phyloP scores from a whole-genome alignment of 2,329 filamentous ascomycete species.

The Penicillium sp. region DNA sequence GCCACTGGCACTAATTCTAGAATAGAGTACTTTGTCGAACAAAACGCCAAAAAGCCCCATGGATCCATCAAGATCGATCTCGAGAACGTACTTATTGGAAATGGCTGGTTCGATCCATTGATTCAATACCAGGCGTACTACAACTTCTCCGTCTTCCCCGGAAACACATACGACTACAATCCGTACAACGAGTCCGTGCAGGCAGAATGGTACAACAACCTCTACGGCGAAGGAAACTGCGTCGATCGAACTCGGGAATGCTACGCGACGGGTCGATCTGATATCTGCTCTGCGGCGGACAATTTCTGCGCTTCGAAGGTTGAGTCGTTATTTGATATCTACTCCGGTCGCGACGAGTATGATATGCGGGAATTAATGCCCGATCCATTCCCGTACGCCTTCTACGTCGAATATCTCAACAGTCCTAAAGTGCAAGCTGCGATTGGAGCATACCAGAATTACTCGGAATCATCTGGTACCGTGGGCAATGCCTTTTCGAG shows the following conservation, averaged over 20 bases:
- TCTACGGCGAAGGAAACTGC: slow-evolving; percentile 1
- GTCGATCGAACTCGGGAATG: neutral
- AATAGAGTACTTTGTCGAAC: neutral
- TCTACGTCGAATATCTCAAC: slow-evolving; percentile 3
- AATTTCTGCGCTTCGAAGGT: neutral
- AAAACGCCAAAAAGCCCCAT: neutral
- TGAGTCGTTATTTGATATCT: neutral
- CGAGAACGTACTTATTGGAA: slow-evolving; percentile 37
- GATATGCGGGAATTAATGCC: slow-evolving; percentile 1
- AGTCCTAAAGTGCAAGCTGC: neutral
- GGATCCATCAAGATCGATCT: slow-evolving; percentile 15
- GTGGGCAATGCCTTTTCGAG: neutral
- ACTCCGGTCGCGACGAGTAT: neutral
- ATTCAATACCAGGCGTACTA: slow-evolving; percentile 42
- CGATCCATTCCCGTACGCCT: neutral
- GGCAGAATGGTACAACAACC: slow-evolving; percentile 2
- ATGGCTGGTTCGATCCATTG: slow-evolving; percentile 40
- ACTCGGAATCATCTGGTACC: neutral
- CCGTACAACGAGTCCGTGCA: slow-evolving; percentile 14
- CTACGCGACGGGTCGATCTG: neutral
- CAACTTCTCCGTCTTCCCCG: slow-evolving; percentile 38
- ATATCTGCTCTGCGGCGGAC: neutral
- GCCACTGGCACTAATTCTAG: neutral
- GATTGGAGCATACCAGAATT: neutral
- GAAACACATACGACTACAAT: slow-evolving; percentile 36